Evolutionary conservation across 495 filamentous ascomycete species (phyloP), one percentile per base, ranked within the genome.

Genomic region (Cudoniella acicularis): DNA sequence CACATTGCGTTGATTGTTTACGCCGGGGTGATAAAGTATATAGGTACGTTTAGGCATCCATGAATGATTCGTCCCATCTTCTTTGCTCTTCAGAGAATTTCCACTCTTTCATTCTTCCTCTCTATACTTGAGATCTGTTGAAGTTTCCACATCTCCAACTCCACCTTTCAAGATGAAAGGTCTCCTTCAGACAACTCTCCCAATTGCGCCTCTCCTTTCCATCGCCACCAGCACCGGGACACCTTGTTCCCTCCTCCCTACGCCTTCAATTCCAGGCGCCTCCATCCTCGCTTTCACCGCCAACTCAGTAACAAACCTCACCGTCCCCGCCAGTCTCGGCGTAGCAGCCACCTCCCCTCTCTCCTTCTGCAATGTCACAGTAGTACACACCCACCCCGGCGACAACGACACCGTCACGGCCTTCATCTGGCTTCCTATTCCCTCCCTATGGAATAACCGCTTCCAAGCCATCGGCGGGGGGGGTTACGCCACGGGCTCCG

Each of bases 291-390:
- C 30, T 13, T 36, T 36, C 30, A 6, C 30, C 4, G 4, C 30
- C 4, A 36, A 36, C 30, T 36, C 30, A 36, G 6, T 6, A 36
- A 36, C 30, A 36, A 36, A 36, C 13, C 13, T 6, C 30, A 36
- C 30, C 13, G 30, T 36, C 30, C 30, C 4, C 4, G 30, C 30
- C 4, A 13, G 30, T 13, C 30, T 36, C 30, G n/a, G n/a, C n/a
- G n/a, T 13, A 36, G 13, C 13, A 13, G 30, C 30, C 30, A 6
- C 30, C 13, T 36, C 30, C 4, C 4, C 4, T 13, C 30, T 47
- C 43, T 17, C 43, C 9, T 77, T 76, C 62, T 77, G 76, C 63
- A 76, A 78, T 52, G 59, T 78, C 25, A 77, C 72, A 6, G 57
- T 78, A 24, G 67, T 66, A 11, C 74, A 77, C 60, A 75, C 75